A percentile compares a stretch with the other conserved stretches of the same genome.
These are phyloP conservation scores for Lagerstroemia speciosa DNA, from an alignment of 345 rosid genomes.

Conservation along the genomic window DNA sequence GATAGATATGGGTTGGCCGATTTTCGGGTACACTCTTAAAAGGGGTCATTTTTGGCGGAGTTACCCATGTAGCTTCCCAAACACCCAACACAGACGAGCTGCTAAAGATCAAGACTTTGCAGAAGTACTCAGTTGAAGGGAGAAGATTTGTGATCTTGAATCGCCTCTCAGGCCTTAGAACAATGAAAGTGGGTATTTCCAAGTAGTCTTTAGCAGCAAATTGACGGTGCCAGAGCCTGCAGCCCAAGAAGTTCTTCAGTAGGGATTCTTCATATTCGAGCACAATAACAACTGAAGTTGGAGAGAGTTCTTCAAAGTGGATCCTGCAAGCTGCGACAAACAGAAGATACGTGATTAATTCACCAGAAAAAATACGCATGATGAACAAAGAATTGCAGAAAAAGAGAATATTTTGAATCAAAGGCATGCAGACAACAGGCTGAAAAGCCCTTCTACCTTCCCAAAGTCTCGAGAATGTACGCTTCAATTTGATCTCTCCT, in stretches of 20 bases:
- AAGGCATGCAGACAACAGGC: not conserved
- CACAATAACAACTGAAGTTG: constrained; percentile 27
- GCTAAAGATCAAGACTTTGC: constrained; percentile 31
- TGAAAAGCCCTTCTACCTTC: too few relatives aligned
- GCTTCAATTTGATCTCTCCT: too few relatives aligned
- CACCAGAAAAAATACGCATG: not conserved
- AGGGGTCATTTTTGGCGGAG: constrained; percentile 6
- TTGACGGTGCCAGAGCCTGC: constrained; percentile 47
- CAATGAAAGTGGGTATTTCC: constrained; percentile 24
- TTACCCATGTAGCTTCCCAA: constrained; percentile 38
- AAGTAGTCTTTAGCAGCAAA: constrained; percentile 27
- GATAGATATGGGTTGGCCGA: constrained; percentile 1
- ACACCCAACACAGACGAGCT: constrained; percentile 20
- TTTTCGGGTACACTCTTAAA: not conserved
- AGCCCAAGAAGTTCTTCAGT: constrained; percentile 26
- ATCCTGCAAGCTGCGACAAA: constrained; percentile 34
- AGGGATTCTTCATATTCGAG: constrained; percentile 21
- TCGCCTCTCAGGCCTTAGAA: constrained; percentile 28
- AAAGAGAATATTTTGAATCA: not conserved
- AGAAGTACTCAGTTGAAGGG: constrained; percentile 31
- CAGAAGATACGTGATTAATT: not conserved
- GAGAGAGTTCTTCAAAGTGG: constrained; percentile 30
- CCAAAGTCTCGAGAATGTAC: too few relatives aligned
- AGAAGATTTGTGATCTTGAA: constrained; percentile 22
- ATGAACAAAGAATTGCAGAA: not conserved